These are phyloP conservation scores for Candida qinlingensis DNA, from an alignment of 805 yeast genomes.

Conservation along the genomic window DNA sequence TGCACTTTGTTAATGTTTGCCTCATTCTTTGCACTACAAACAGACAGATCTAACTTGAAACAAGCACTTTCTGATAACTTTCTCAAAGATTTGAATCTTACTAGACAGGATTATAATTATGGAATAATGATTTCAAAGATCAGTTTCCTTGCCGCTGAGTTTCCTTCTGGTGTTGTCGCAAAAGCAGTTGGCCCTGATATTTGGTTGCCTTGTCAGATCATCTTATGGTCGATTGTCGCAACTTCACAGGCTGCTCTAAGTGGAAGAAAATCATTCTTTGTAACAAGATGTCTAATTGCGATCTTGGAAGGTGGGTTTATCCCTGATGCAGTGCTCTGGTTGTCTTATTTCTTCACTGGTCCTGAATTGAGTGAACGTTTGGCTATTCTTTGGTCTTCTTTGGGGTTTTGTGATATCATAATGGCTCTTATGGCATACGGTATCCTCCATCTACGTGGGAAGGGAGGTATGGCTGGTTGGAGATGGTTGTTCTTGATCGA, in stretches of 20 bases:
- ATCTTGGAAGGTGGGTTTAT: constrained; percentile 61
- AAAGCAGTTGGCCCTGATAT: constrained; percentile 56
- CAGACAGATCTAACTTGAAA: constrained; percentile 50
- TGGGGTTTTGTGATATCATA: constrained; percentile 40
- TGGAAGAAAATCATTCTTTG: constrained; percentile 36
- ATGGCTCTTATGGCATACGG: constrained; percentile 50
- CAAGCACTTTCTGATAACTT: constrained; percentile 57
- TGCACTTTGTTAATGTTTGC: constrained; percentile 52
- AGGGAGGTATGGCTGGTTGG: constrained; percentile 49
- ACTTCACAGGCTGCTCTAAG: constrained; percentile 42
- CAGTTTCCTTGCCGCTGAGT: constrained; percentile 51
- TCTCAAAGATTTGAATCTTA: constrained; percentile 43
- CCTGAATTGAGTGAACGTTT: constrained; percentile 54
- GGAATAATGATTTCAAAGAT: constrained; percentile 42
- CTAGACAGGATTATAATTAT: constrained; percentile 50
- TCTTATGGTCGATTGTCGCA: constrained; percentile 53
- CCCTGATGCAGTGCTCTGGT: constrained; percentile 57
- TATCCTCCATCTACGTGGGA: constrained; percentile 45
- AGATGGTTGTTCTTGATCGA: constrained; percentile 62
- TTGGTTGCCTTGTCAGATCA: constrained; percentile 57
- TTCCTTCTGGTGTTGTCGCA: constrained; percentile 54
- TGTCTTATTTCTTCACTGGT: constrained; percentile 60
- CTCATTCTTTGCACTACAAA: constrained; percentile 50
- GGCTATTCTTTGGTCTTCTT: constrained; percentile 55
- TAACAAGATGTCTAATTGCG: constrained; percentile 47